Evolutionary conservation across 331 rosid species (phyloP).

Genomic region (Ulmus americana): DNA sequence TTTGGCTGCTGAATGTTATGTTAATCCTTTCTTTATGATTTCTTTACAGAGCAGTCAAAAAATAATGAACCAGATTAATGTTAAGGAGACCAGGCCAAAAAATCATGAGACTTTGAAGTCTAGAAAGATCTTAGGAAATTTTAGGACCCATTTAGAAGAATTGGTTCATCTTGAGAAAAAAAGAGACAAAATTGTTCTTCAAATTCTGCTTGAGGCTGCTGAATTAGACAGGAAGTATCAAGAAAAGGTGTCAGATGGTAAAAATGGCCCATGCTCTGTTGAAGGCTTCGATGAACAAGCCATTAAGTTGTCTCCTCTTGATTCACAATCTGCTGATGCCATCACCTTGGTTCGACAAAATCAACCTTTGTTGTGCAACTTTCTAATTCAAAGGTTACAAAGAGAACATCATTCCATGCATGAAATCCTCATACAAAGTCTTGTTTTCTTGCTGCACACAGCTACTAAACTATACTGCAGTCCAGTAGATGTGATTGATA

Average conservation of each 20-base stretch:
- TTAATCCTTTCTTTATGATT: slow-evolving; percentile 80
- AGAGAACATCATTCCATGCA: slow-evolving; percentile 69
- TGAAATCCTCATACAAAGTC: slow-evolving; percentile 86
- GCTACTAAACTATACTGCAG: slow-evolving; percentile 71
- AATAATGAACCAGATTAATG: slow-evolving; percentile 32
- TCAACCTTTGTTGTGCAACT: slow-evolving; percentile 71
- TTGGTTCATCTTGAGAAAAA: slow-evolving; percentile 60
- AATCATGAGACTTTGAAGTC: slow-evolving; percentile 31
- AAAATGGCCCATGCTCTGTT: slow-evolving; percentile 31
- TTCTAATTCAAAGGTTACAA: slow-evolving; percentile 54
- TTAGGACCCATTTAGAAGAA: slow-evolving; percentile 46
- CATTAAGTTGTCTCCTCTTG: slow-evolving; percentile 50
- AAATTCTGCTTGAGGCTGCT: slow-evolving; percentile 78
- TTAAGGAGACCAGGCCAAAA: slow-evolving; percentile 29
- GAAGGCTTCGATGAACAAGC: slow-evolving; percentile 61
- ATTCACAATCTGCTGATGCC: slow-evolving; percentile 67
- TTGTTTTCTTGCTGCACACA: slow-evolving; percentile 65
- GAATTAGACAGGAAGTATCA: slow-evolving; percentile 69
- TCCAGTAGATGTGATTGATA: slow-evolving; percentile 70
- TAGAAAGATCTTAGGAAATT: slow-evolving; percentile 39
- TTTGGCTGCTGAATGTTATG: slow-evolving; percentile 89
- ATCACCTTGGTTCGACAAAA: slow-evolving; percentile 85
- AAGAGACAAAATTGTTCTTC: slow-evolving; percentile 75
- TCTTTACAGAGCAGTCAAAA: slow-evolving; percentile 45
- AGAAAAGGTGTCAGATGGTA: slow-evolving; percentile 38